Evolutionary conservation across 176 grass and related monocot genomes (phyloP).

Genomic region (Eragrostis nindensis): DNA sequence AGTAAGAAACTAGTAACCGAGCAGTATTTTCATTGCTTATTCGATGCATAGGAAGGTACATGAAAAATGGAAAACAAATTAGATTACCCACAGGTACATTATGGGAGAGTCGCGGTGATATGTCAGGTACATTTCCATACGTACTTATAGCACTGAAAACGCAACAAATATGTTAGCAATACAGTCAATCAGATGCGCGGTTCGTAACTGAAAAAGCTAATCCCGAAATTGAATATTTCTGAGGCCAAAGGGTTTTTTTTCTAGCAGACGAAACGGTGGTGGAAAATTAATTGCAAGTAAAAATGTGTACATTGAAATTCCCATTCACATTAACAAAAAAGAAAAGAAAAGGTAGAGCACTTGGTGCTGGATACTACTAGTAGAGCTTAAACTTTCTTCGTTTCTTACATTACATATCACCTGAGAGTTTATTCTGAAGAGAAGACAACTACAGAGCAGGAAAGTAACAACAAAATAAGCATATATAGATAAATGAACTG

Average conservation of each 20-base stretch:
- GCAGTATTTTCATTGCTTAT: background rate
- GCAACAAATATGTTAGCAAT: slow-evolving; percentile 6
- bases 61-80: slow-evolving; percentile 14
- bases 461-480: background rate
- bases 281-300: slow-evolving; percentile 4
- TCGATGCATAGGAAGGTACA: slow-evolving; percentile 5
- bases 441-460: slow-evolving; percentile 6
- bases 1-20: slow-evolving; percentile 13
- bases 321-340: slow-evolving; percentile 23
- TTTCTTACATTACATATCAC: too few species aligned
- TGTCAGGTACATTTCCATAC: slow-evolving; percentile 42
- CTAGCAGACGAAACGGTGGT: slow-evolving; percentile 16
- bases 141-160: slow-evolving; percentile 50
- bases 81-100: slow-evolving; percentile 74
- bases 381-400: too few species aligned
- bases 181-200: background rate
- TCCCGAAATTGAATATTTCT: slow-evolving; percentile 27
- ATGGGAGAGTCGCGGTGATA: slow-evolving; percentile 57
- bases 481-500: background rate
- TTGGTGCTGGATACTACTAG: too few species aligned
- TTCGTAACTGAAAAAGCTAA: slow-evolving; percentile 25
- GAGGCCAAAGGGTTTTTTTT: slow-evolving; percentile 10
- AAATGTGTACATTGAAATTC: slow-evolving; percentile 4
- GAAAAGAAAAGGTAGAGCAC: too few species aligned
- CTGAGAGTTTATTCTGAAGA: background rate